Base-by-base conservation (phyloP, 1,284 basidiomycete genomes). In the Phellopilus nigrolimitatus region DNA sequence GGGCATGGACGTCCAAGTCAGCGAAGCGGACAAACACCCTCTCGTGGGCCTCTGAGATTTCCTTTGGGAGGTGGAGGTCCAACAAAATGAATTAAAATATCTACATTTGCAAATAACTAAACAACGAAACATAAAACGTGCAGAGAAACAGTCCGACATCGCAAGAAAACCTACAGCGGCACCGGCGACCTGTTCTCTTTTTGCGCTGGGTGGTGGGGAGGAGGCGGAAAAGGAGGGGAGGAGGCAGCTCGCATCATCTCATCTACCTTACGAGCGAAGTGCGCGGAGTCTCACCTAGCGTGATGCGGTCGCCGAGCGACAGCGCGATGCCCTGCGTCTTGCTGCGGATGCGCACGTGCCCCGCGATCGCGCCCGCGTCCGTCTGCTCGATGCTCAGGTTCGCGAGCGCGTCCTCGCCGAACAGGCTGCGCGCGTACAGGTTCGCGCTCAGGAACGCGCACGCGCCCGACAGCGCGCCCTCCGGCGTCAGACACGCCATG, bases 321-420 rank as follows among this genome's bases (percentile, higher is more conserved):
- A 98, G 74, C 3, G 95, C 95, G 58, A 98, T 97, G 42, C 93
- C 93, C 66, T 95, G 92, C 28, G 91, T 95, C 72, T 95, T 97
- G 64, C 88, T 92, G 53, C 93, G 81, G 63, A 95, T 97, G 47
- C 93, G 80, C 19, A 95, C 91, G 68, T 95, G 93, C 0, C 93
- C 93, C 22, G 85, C 85, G 60, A 97, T 87, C 4, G 75, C 78
- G 1, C 92, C 92, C 10, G 71, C 72, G 49, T 93, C 89, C 36
- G 89, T 85, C 62, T 89, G 81, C 66, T 99, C 97, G 57, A 99
- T 87, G 60, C 90, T 94, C 57, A 98, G 69, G 67, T 99, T 99
- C 38, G 97, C 95, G 30, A 99, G 71, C 0, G 95, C 97, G 64
- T 99, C 97, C 70, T 99, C 97, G 80, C 91, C 93, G 61, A 97